phyloP scores from a whole-genome alignment of 352 stramenopile genomes.

The Phytophthora fragariae region DNA sequence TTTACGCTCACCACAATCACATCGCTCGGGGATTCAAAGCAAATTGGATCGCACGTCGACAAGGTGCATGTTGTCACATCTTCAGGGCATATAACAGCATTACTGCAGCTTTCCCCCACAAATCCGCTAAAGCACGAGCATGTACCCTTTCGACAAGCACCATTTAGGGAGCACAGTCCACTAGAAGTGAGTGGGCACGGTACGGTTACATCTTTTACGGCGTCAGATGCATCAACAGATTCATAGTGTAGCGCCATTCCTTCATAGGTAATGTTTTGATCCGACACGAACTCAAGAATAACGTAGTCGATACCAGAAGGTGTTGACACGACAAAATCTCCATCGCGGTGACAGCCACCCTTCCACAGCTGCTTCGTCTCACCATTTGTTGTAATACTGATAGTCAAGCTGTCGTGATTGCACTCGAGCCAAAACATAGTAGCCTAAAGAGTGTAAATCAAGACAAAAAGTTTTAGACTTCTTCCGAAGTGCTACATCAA shows the following conservation, averaged over 20 bases:
- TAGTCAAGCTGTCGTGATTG: conserved; percentile 53
- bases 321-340: conserved; percentile 52
- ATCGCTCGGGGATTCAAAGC: conserved; percentile 33
- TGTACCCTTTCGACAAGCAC: conserved; percentile 48
- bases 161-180: conserved; percentile 54
- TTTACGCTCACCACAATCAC: conserved; percentile 61
- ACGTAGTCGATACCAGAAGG: conserved; percentile 38
- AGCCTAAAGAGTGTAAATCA: conserved; percentile 27
- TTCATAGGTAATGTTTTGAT: conserved; percentile 49
- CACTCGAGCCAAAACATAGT: conserved; percentile 68
- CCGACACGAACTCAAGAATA: conserved; percentile 48
- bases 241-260: conserved; percentile 61
- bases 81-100: conserved; percentile 54
- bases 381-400: conserved; percentile 28
- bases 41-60: conserved; percentile 54
- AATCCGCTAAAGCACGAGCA: conserved; percentile 68
- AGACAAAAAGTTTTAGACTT: conserved; percentile 5
- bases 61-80: conserved; percentile 40
- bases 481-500: background rate
- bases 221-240: conserved; percentile 13
- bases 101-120: conserved; percentile 72
- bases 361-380: conserved; percentile 45
- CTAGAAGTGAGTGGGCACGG: conserved; percentile 48
- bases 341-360: conserved; percentile 57
- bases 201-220: conserved; percentile 12